Evolutionary conservation across 768 basidiomycete species (phyloP).

Genomic region (Trametes cubensis): DNA sequence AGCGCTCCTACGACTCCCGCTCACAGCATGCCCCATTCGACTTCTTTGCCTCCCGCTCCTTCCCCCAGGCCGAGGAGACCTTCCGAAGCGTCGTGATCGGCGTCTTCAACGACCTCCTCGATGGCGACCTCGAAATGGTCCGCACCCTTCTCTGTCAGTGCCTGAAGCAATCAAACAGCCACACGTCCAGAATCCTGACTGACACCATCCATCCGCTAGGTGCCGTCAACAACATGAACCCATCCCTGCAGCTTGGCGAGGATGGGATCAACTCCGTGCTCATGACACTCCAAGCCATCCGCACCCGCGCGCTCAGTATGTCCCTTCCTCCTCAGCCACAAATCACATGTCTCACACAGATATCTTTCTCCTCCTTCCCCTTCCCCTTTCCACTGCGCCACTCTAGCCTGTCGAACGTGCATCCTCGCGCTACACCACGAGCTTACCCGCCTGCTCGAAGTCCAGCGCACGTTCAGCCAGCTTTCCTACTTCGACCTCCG

Average conservation of each 20-base stretch:
- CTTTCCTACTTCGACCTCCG: conserved; percentile 79
- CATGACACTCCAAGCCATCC: conserved; percentile 64
- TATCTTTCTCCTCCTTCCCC: not conserved
- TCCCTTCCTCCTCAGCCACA: conserved; percentile 1
- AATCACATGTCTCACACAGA: conserved; percentile 8
- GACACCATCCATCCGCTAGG: conserved; percentile 41
- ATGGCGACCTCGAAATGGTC: conserved; percentile 87
- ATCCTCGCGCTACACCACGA: conserved; percentile 73
- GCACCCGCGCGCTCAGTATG: conserved; percentile 76
- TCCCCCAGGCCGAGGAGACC: conserved; percentile 74
- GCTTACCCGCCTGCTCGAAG: conserved; percentile 76
- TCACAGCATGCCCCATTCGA: conserved; percentile 48
- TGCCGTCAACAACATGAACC: conserved; percentile 79
- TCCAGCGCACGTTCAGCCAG: conserved; percentile 74
- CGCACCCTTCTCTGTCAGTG: conserved; percentile 65
- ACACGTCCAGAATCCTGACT: not conserved
- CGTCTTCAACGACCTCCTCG: conserved; percentile 80
- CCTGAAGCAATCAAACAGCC: not conserved
- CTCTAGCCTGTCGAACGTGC: conserved; percentile 72
- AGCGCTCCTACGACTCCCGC: conserved; percentile 68
- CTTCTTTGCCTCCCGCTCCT: conserved; percentile 55
- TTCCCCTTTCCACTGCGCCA: not conserved
- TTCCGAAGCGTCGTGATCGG: conserved; percentile 72
- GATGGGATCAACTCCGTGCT: conserved; percentile 81
- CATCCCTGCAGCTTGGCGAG: conserved; percentile 73